Evolutionary conservation across 2,329 filamentous ascomycete species (phyloP).

Genomic region (Botrytis byssoidea): DNA sequence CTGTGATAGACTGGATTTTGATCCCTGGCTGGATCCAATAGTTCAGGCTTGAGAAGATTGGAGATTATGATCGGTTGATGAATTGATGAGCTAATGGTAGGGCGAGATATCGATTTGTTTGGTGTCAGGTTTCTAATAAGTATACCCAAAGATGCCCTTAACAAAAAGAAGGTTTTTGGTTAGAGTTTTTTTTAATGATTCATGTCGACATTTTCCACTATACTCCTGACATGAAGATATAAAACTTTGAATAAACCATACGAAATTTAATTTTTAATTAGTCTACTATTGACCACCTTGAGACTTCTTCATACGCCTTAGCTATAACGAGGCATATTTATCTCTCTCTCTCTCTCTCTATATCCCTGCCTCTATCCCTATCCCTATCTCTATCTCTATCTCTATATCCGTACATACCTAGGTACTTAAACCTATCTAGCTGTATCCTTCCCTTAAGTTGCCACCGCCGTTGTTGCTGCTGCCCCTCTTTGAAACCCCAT

Average conservation of each 20-base stretch:
- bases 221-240: background rate
- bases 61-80: conserved; percentile 3
- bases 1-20: background rate
- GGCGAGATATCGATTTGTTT: background rate
- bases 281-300: background rate
- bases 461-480: background rate
- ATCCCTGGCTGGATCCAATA: conserved; percentile 2
- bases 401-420: background rate
- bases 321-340: background rate
- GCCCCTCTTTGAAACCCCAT: conserved; percentile 4
- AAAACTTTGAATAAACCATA: background rate
- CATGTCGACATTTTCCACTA: background rate
- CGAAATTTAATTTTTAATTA: background rate
- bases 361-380: no score
- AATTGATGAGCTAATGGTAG: background rate
- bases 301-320: background rate
- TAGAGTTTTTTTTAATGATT: background rate
- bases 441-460: background rate
- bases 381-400: background rate
- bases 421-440: background rate
- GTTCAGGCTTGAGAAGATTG: conserved; percentile 5
- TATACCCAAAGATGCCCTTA: conserved; percentile 3
- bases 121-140: background rate
- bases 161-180: conserved; percentile 4
- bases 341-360: background rate